A percentile compares a stretch with the other conserved stretches of the same genome.
Evolutionary conservation across 2,329 filamentous ascomycete genomes (phyloP).

Genomic region (Fusarium equiseti): DNA sequence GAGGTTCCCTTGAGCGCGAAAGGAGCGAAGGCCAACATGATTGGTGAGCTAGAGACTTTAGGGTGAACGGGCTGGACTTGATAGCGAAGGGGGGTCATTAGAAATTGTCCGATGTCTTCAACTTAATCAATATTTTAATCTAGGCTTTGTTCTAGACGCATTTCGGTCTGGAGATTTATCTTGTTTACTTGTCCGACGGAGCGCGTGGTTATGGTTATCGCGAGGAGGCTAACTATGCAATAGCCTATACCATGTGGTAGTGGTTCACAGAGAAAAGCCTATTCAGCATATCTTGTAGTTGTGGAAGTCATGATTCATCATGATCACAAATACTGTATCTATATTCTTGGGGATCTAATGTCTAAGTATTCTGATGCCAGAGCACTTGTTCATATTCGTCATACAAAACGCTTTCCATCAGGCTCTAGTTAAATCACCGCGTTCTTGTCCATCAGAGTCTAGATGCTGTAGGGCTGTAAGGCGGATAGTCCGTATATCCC

Average conservation of each 20-base stretch:
- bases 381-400: not conserved
- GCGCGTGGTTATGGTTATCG: not conserved
- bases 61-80: not conserved
- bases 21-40: constrained; percentile 20
- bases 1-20: constrained; percentile 43
- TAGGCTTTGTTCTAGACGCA: not conserved
- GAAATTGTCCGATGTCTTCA: not conserved
- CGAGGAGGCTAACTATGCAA: not conserved
- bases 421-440: not conserved
- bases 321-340: not conserved
- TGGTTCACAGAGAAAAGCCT: not conserved
- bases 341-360: not conserved
- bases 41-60: constrained; percentile 14
- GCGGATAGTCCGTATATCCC: constrained; percentile 41
- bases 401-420: not conserved
- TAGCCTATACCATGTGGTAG: not conserved
- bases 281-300: not conserved
- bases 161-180: not conserved
- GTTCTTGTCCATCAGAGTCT: constrained; percentile 24
- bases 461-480: constrained; percentile 23
- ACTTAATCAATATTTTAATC: not conserved
- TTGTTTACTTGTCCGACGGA: not conserved
- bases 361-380: not conserved
- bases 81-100: not conserved
- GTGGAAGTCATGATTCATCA: not conserved